Evolutionary conservation across 176 grass and related monocot species (phyloP).

Genomic region (Dendrocalamus sinicus): DNA sequence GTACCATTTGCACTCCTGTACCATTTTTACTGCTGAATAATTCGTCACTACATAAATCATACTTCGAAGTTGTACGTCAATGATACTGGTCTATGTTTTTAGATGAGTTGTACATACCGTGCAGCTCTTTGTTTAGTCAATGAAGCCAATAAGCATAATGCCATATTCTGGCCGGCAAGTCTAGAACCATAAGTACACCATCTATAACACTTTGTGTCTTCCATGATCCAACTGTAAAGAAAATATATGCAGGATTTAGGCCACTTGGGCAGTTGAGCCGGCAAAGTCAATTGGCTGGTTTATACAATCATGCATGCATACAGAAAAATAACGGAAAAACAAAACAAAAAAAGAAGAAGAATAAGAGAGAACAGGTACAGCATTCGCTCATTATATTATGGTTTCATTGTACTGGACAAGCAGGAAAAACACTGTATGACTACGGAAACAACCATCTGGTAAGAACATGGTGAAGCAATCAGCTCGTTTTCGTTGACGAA

Average conservation of each 20-base stretch:
- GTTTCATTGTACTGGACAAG: background rate
- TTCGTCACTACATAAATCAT: background rate
- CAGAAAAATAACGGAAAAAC: background rate
- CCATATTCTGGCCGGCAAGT: background rate
- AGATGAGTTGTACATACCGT: background rate
- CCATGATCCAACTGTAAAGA: background rate
- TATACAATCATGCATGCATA: background rate
- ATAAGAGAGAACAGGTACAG: background rate
- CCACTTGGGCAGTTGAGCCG: no score
- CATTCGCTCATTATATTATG: background rate
- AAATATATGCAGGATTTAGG: background rate
- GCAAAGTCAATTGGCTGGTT: background rate
- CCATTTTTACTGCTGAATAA: background rate
- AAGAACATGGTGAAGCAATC: background rate
- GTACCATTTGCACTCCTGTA: conserved; percentile 2
- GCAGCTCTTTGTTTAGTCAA: background rate
- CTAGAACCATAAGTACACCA: background rate
- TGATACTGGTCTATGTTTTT: background rate
- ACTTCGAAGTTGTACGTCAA: no score
- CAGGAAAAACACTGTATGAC: background rate
- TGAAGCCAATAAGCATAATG: background rate
- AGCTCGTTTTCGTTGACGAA: conserved; percentile 2
- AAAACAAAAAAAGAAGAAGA: background rate
- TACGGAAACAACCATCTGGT: background rate
- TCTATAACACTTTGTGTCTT: conserved; percentile 3